Conservation (phyloP, 2,329 filamentous ascomycete species). For the Cladobotryum mycophilum region DNA sequence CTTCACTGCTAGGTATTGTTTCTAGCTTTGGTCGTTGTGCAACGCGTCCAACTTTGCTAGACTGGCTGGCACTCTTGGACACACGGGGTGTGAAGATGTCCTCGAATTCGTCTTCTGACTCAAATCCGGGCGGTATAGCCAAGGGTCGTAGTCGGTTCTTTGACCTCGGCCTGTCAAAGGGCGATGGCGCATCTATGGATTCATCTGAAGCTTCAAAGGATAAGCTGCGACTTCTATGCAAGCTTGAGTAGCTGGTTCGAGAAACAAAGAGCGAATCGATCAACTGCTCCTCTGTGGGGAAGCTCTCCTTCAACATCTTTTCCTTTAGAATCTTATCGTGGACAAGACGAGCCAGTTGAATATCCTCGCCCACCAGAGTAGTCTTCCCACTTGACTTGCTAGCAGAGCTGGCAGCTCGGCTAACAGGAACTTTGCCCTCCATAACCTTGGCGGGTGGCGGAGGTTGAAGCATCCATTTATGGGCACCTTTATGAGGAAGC, state of each 20-base stretch:
- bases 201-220: conserved; percentile 34
- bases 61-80: conserved; percentile 21
- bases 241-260: conserved; percentile 26
- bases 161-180: conserved; percentile 22
- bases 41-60: conserved; percentile 25
- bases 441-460: conserved; percentile 86
- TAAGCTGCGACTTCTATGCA: conserved; percentile 30
- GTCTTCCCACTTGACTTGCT: conserved; percentile 45
- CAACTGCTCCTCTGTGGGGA: conserved; percentile 35
- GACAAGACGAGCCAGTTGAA: conserved; percentile 37
- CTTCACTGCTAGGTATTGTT: conserved; percentile 40
- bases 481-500: conserved; percentile 61
- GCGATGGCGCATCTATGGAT: conserved; percentile 21
- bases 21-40: conserved; percentile 39
- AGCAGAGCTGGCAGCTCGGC: conserved; percentile 53
- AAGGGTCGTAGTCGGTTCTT: conserved; percentile 22
- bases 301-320: conserved; percentile 37
- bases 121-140: conserved; percentile 23
- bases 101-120: conserved; percentile 28
- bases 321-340: conserved; percentile 42
- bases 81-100: conserved; percentile 22
- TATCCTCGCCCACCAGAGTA: conserved; percentile 34
- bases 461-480: conserved; percentile 88
- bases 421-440: conserved; percentile 74
- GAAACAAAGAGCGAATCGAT: conserved; percentile 36